Base-by-base conservation (phyloP, 2,329 filamentous ascomycete species). In the Elsinoe ampelina region DNA sequence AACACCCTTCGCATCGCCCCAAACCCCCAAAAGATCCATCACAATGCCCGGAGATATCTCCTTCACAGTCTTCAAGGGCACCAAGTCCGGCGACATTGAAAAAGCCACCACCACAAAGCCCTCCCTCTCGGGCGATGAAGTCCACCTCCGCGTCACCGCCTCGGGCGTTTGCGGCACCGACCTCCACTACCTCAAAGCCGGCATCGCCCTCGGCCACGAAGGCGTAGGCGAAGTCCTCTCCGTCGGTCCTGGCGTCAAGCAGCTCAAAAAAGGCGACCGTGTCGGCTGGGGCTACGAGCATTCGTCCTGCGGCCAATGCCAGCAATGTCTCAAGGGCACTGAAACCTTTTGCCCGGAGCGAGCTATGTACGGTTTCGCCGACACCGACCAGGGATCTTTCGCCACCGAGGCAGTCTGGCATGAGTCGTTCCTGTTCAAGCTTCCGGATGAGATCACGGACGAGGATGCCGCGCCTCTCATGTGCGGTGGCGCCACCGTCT, bases 81-180 rank as follows among this genome's bases (percentile, higher is more conserved):
- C 75, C 61, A 74, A 80, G 61, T 76, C 77, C 57, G 81, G 82
- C 63, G 73, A 73, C 58, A 80, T 84, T 63, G 67, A 75, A 58
- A 70, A 81, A 66, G 66, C 70, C 43, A 72, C 72, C 50, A 74
- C 63, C 45, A 73, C 70, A 17, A 76, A 72, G 58, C 70, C 71
- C 30, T 71, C 77, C 13, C 67, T 81, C 41, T 65, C 63, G 1
- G 70, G 72, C 52, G 76, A 83, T 67, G 72, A 85, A 58, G 82
- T 86, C 54, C 75, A 83, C 26, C 66, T 87, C 65, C 77, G 76
- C 57, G 73, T 87, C 60, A 86, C 83, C 13, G 81, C 83, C 58
- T 84, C 82, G 1, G 84, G 85, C 30, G 73, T 87, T 54, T 87
- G 85, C 67, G 82, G 80, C 51, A 87, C 84, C 54, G 65, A 75